Percentiles rank a stretch among this genome's conserved stretches.
Conservation (phyloP, 2,329 filamentous ascomycete genomes). For the Achaetomium macrosporum region DNA sequence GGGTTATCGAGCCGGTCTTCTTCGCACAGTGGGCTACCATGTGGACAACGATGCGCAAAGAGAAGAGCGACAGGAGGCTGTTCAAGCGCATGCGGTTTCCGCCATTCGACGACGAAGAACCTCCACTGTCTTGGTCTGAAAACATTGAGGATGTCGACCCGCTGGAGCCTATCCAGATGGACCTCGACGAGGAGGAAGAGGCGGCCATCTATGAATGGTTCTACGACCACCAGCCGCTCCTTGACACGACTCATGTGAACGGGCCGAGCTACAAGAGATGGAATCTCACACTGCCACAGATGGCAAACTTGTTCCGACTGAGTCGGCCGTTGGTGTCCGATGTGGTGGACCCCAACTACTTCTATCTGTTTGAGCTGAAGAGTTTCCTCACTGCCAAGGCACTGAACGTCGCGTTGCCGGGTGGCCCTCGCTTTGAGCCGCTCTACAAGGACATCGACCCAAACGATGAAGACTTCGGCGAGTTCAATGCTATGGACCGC, state of each 20-base stretch:
- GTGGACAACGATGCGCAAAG: conserved; percentile 97
- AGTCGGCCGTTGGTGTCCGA: conserved; percentile 89
- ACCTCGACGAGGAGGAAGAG: conserved; percentile 91
- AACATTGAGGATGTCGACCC: conserved; percentile 99
- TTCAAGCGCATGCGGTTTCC: conserved; percentile 99
- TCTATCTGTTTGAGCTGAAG: conserved; percentile 92
- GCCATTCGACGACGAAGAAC: conserved; percentile 97
- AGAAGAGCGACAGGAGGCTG: conserved; percentile 90
- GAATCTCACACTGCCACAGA: conserved; percentile 89
- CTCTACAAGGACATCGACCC: conserved; percentile 98
- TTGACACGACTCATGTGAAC: conserved; percentile 91
- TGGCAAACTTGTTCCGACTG: conserved; percentile 89
- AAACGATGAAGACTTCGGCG: conserved; percentile 97
- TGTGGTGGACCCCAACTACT: conserved; percentile 93
- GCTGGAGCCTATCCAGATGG: conserved; percentile 96
- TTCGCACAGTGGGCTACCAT: conserved; percentile 99
- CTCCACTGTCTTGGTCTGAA: conserved; percentile 94
- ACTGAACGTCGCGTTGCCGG: conserved; percentile 94
- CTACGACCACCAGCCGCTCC: conserved; percentile 85
- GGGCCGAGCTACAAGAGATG: conserved; percentile 94
- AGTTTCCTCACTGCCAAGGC: conserved; percentile 96
- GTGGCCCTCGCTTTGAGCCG: conserved; percentile 92
- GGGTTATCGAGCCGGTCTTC: conserved; percentile 96
- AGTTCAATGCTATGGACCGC: conserved; percentile 98
- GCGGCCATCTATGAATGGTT: conserved; percentile 92